A percentile compares a stretch with the other conserved stretches of the same genome.
Evolutionary conservation across 2,329 filamentous ascomycete species (phyloP).

Genomic region (Fusarium sp.): DNA sequence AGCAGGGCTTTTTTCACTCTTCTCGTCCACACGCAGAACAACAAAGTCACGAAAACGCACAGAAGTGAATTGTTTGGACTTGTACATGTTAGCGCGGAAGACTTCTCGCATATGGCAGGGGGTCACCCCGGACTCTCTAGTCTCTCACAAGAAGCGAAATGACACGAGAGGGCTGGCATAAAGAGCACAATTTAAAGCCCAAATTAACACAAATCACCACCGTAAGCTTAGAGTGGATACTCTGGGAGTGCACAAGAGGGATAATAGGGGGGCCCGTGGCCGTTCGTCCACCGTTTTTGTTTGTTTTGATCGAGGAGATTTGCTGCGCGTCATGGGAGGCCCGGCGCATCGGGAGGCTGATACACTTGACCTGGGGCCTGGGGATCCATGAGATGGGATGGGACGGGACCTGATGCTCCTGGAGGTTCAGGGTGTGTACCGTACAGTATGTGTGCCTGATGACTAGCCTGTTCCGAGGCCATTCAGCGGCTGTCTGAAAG

Average conservation of each 20-base stretch:
- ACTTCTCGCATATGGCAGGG: conserved; percentile 35
- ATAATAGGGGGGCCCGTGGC: conserved; percentile 29
- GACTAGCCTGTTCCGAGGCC: conserved; percentile 27
- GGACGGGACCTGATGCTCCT: conserved; percentile 11
- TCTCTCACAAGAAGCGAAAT: conserved; percentile 49
- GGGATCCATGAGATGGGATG: conserved; percentile 26
- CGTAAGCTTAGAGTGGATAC: conserved; percentile 41
- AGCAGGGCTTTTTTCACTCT: conserved; percentile 28
- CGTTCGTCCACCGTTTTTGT: conserved; percentile 40
- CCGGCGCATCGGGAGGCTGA: conserved; percentile 34
- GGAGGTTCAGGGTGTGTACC: conserved; percentile 9
- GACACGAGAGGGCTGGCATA: conserved; percentile 45
- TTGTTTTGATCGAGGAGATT: conserved; percentile 48
- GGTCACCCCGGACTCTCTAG: conserved; percentile 45
- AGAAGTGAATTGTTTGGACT: conserved; percentile 8
- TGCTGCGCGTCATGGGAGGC: conserved; percentile 44
- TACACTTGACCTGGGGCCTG: conserved; percentile 16
- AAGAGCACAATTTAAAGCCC: conserved; percentile 45
- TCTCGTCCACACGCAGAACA: conserved; percentile 16
- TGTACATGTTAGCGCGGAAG: conserved; percentile 14
- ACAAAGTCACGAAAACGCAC: conserved; percentile 21
- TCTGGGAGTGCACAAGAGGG: conserved; percentile 25
- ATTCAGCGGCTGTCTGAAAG: conserved; percentile 25
- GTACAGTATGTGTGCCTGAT: conserved; percentile 20
- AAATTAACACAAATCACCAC: conserved; percentile 42